Evolutionary conservation across 31 red algal genomes (phyloP), one percentile per base, ranked within the genome.

Genomic region (Asparagopsis taxiformis): DNA sequence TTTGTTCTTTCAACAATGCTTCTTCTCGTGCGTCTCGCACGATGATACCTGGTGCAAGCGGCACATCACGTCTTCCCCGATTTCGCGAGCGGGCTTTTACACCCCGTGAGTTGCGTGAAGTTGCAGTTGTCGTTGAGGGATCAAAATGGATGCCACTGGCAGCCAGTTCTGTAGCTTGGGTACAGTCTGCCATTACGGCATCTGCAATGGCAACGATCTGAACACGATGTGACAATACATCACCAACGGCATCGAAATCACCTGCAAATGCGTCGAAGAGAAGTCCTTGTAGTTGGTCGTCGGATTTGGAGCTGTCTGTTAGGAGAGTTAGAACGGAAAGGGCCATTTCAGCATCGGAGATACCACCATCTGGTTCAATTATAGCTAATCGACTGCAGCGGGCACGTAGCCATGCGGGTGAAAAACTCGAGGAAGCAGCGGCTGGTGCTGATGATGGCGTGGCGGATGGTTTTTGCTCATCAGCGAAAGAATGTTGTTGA

Each of bases 211-310:
- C 31, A 31, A 74, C 65, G 26, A 95, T 55, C 2, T 62, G 38
- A 6, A 26, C 33, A 0, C 92, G 59, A 19, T 60, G 68, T 31
- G 30, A 44, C 9, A 95, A 59, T 9, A 95, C 70, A 0, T 74
- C 71, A 13, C 59, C 63, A 3, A 88, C 84, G 7, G 84, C 84
- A 33, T 95, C 92, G 67, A 89, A 89, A 48, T 95, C 84, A 11
- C 77, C 92, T 23, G 46, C 62, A 50, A 95, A 92, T 16, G 80
- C 72, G 54, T 95, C 92, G 64, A 89, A 95, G 32, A 95, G 43
- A 11, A 90, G 83, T 22, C 78, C 74, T 60, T 95, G 79, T 1
- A 93, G 48, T n/a, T 66, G 44, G 0, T 81, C 90, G 24, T 83
- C 84, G 6, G 49, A 44, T 6, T 67, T 54, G 15, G 26, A 11